Percentiles rank a stretch among this genome's conserved stretches.
Evolutionary conservation across 2,329 filamentous ascomycete species (phyloP).

Genomic region (Alternaria ethzedia): DNA sequence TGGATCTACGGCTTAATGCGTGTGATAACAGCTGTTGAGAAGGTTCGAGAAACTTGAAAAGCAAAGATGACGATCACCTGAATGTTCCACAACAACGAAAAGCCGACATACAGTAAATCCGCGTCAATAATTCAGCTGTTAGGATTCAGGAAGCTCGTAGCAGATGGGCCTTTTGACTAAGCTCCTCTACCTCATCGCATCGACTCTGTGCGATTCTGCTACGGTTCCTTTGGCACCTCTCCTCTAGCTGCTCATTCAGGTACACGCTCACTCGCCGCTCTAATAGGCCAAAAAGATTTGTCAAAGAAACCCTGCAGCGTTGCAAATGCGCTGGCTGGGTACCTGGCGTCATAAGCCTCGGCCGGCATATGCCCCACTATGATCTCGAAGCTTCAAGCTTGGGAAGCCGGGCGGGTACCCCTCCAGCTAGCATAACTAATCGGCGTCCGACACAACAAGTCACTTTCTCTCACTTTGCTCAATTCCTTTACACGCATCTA

Average conservation of each 20-base stretch:
- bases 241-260: not conserved
- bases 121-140: not conserved
- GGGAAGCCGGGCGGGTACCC: conserved; percentile 18
- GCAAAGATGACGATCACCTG: not conserved
- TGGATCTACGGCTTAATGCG: not conserved
- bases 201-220: not conserved
- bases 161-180: not conserved
- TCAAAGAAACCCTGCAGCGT: conserved; percentile 9
- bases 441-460: not conserved
- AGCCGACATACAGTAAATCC: not conserved
- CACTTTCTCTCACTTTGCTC: not conserved
- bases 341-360: conserved; percentile 16
- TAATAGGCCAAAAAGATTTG: conserved; percentile 25
- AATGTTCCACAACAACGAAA: not conserved
- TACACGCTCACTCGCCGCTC: not conserved
- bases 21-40: not conserved
- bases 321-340: conserved; percentile 7
- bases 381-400: conserved; percentile 25
- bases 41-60: not conserved
- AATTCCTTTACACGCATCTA: not conserved
- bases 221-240: not conserved
- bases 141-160: not conserved
- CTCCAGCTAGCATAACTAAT: conserved; percentile 7
- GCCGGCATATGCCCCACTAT: conserved; percentile 16
- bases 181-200: not conserved